These are phyloP conservation scores for Pseudopithomyces chartarum DNA, from an alignment of 2,329 filamentous ascomycete genomes.

Conservation along the genomic window DNA sequence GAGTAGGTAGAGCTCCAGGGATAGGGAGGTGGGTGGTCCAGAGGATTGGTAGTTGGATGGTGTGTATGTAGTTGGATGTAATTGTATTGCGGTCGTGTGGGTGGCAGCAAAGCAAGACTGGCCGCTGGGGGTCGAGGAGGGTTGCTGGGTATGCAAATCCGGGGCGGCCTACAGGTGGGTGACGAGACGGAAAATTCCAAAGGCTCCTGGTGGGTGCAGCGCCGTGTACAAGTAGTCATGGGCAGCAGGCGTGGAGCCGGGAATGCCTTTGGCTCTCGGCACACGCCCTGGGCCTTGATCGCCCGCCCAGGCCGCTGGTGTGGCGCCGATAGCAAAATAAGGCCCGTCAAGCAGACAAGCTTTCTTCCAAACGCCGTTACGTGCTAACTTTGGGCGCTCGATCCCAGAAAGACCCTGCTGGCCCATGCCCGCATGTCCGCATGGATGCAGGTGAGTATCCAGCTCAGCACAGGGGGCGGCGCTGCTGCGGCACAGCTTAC, in stretches of 20 bases:
- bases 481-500: slow-evolving; percentile 11
- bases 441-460: background rate
- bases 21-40: background rate
- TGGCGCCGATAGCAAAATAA: slow-evolving; percentile 44
- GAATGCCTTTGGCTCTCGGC: slow-evolving; percentile 31
- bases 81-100: slow-evolving; percentile 7
- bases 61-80: background rate
- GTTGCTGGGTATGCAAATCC: background rate
- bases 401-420: background rate
- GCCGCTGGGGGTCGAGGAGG: background rate
- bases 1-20: background rate
- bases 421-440: background rate
- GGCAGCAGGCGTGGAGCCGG: slow-evolving; percentile 13
- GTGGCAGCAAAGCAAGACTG: slow-evolving; percentile 7
- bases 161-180: background rate
- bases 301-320: slow-evolving; percentile 39
- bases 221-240: slow-evolving; percentile 31
- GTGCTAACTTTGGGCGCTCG: slow-evolving; percentile 26
- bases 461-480: slow-evolving; percentile 1
- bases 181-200: slow-evolving; percentile 6
- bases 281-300: slow-evolving; percentile 37
- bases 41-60: background rate
- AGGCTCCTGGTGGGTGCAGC: slow-evolving; percentile 22
- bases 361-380: slow-evolving; percentile 44
- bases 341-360: slow-evolving; percentile 42